Conservation (phyloP, 495 filamentous ascomycete genomes). For the Symbiotaphrina buchneri region DNA sequence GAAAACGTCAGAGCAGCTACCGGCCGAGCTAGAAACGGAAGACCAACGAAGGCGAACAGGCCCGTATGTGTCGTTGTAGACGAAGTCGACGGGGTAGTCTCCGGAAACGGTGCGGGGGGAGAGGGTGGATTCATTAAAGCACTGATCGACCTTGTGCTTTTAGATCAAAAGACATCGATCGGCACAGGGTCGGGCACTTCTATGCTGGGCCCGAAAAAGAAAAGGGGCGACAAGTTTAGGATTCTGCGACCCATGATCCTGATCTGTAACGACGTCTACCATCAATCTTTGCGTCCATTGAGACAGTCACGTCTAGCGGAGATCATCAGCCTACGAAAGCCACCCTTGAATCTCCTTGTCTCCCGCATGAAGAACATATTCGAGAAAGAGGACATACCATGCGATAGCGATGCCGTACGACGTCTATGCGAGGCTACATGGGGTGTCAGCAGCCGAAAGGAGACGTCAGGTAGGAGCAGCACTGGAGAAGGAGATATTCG, state of each 20-base stretch:
- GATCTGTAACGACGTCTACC: constrained; percentile 97
- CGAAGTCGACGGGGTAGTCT: constrained; percentile 84
- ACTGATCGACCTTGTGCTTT: constrained; percentile 63
- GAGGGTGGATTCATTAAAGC: constrained; percentile 90
- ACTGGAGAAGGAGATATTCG: constrained; percentile 78
- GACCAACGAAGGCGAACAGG: constrained; percentile 49
- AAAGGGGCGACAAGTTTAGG: constrained; percentile 62
- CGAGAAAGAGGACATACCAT: constrained; percentile 60
- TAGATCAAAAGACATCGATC: constrained; percentile 59
- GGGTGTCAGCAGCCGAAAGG: constrained; percentile 50
- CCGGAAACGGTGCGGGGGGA: constrained; percentile 37
- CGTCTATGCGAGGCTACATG: constrained; percentile 81
- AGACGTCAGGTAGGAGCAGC: constrained; percentile 11
- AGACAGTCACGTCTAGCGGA: constrained; percentile 65
- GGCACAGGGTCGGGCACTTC: constrained; percentile 14
- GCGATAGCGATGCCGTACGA: constrained; percentile 69
- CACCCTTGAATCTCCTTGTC: constrained; percentile 70
- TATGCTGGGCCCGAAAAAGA: constrained; percentile 27
- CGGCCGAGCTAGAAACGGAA: constrained; percentile 31
- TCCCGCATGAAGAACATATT: constrained; percentile 64
- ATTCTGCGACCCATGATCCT: constrained; percentile 74
- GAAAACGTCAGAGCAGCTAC: constrained; percentile 76
- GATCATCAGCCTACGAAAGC: constrained; percentile 78
- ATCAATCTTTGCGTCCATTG: constrained; percentile 64
- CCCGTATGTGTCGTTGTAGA: constrained; percentile 90